Base-by-base conservation (phyloP, 2,329 filamentous ascomycete genomes). In the Aspergillus awamori region DNA sequence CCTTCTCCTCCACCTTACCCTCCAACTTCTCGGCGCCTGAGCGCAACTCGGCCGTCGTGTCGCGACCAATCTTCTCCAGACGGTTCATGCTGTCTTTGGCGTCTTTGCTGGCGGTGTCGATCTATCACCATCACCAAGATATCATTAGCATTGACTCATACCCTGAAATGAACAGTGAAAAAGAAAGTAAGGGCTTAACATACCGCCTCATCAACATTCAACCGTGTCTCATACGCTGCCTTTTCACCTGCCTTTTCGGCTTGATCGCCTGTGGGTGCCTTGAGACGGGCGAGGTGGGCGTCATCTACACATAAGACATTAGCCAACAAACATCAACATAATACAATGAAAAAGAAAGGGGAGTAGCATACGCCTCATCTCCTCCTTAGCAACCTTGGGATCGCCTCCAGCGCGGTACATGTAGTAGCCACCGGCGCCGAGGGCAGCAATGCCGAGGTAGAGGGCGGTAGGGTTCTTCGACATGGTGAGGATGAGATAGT, bases 381-480 rank as follows among this genome's bases (percentile, higher is more conserved):
- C 84, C 83, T 94, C 91, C 84, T 93, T 87, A n/a, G 93, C 94
- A 53, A 85, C 87, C 78, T 90, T 91, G 55, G 92, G 84, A 76
- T 87, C 86, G 60, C 94, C 93, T 63, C 94, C 94, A 15, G 93
- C 90, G 55, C 80, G 84, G 83, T 96, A 99, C 65, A 98, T 85
- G 82, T 98, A 98, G 84, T 97, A 98, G 47, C 90, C 92, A 61
- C 88, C 81, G 66, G 87, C 89, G 70, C 86, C 86, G 33, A 84
- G 89, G 66, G 86, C 87, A 62, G 83, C 85, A 67, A 87, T 78
- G 69, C 88, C 76, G 33, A 80, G 67, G 68, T 74, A 77, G 41
- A 78, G 59, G 17, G 70, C 68, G 38, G 72, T 68, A 59, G 76
- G 72, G 63, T 65, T 75, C 64, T 76, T 76, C 20, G 75, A 72